Percentiles rank a stretch among this genome's conserved stretches.
Conservation (phyloP, 1,139 yeast genomes). For the Sugiyamaella neomexicana region DNA sequence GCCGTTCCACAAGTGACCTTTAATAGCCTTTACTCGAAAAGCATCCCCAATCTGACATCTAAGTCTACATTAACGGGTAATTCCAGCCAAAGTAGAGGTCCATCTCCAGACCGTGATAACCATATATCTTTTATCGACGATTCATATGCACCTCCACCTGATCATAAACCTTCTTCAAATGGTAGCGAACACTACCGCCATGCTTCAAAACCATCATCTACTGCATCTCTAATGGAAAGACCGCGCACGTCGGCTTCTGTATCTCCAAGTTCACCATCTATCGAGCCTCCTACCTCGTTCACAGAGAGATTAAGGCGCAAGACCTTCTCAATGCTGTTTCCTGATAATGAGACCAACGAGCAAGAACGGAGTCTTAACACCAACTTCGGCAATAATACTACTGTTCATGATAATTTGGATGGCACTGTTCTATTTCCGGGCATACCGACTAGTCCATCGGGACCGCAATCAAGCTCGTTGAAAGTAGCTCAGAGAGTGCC, state of each 20-base stretch:
- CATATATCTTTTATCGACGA: neutral
- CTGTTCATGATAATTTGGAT: neutral
- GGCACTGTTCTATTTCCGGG: conserved; percentile 2
- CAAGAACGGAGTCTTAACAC: neutral
- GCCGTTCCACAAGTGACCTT: conserved; percentile 5
- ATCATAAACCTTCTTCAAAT: neutral
- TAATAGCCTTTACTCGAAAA: conserved; percentile 3
- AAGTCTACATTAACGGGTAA: neutral
- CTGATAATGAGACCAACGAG: neutral
- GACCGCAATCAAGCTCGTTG: neutral
- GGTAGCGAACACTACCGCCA: neutral
- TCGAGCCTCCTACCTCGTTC: conserved; percentile 1
- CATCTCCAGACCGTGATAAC: neutral
- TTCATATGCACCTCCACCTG: too few relatives aligned
- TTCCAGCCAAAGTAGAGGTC: neutral
- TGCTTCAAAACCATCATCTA: conserved; percentile 2
- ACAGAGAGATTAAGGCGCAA: conserved; percentile 12
- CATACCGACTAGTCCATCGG: conserved; percentile 1
- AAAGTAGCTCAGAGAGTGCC: conserved; percentile 11
- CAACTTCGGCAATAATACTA: neutral
- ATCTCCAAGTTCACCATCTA: neutral
- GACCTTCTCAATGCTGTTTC: conserved; percentile 7
- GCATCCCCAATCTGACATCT: conserved; percentile 10
- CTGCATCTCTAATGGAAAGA: neutral
- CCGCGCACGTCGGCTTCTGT: neutral